Evolutionary conservation across 768 basidiomycete species (phyloP), one percentile per base, ranked within the genome.

Genomic region (Nevesoporus exiguus): DNA sequence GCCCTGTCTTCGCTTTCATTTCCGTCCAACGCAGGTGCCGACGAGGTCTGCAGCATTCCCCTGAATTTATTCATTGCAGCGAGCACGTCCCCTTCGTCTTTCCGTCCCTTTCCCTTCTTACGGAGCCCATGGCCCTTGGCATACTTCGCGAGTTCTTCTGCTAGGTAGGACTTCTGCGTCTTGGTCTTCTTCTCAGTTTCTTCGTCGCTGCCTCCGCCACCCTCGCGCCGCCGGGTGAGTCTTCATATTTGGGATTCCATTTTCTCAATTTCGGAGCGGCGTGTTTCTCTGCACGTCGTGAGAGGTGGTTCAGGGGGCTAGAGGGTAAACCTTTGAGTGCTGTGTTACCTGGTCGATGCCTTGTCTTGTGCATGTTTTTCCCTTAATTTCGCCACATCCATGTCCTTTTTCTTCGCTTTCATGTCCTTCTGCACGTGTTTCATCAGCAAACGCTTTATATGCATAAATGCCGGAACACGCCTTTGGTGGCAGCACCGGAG

Each of bases 211-310:
- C 80, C 84, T 24, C 77, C 78, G 14, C 76, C 75, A 9, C 77
- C 76, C 25, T 77, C 80, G 9, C 79, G 80, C 40, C 77, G 79
- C 56, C 84, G 83, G 27, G 82, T 77, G 7, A 96, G 81, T 57
- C 82, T 86, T 24, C 90, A 85, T 51, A 98, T 88, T 42, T 93
- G 88, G 7, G 83, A 84, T 69, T 98, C 92, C 85, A 98, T 90
- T 62, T 81, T 86, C 61, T 85, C 86, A 47, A 97, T 90, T 67
- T 93, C 85, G 7, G 82, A 76, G 64, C 86, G 81, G 21, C 89
- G 87, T 11, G 80, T 71, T 31, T 77, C 77, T 49, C 88, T 93
- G 54, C 5, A 43, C 33, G 27, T 5, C 21, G 46, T 46, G 55
- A 29, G 39, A 6, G 15, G 15, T 30, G 22, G 31, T 30, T 55